A percentile compares a stretch with the other conserved stretches of the same genome.
phyloP scores from a whole-genome alignment of 2,329 filamentous ascomycete species.

The Chrysoporthe deuterocubensis region DNA sequence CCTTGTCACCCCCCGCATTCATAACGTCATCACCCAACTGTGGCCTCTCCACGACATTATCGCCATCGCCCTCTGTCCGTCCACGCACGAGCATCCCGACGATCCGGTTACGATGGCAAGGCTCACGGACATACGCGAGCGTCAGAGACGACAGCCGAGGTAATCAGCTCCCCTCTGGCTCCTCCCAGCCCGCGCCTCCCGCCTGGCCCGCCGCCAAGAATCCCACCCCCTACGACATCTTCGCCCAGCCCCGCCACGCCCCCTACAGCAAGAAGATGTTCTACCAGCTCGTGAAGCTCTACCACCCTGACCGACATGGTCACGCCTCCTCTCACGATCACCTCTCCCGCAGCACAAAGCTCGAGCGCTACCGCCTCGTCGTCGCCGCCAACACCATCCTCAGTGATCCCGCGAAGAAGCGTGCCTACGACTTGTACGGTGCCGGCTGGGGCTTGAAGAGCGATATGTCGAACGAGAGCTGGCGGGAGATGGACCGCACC shows the following conservation, averaged over 20 bases:
- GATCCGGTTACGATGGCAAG: conserved; percentile 5
- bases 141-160: conserved; percentile 23
- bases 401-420: conserved; percentile 76
- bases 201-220: conserved; percentile 52
- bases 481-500: conserved; percentile 46
- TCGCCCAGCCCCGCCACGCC: conserved; percentile 59
- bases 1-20: conserved; percentile 28
- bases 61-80: background rate
- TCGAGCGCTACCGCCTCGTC: conserved; percentile 90
- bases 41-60: background rate
- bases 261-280: conserved; percentile 83
- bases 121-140: conserved; percentile 31
- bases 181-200: conserved; percentile 5
- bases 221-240: conserved; percentile 90
- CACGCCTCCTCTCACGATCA: conserved; percentile 45
- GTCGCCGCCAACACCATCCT: conserved; percentile 88
- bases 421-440: conserved; percentile 81
- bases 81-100: background rate
- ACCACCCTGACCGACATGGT: conserved; percentile 79
- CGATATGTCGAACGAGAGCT: conserved; percentile 21
- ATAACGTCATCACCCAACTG: conserved; percentile 34
- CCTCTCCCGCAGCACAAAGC: conserved; percentile 64
- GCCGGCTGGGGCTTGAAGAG: conserved; percentile 71
- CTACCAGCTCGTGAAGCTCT: conserved; percentile 91
- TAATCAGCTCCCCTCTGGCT: background rate